These are phyloP conservation scores for Leccinellum rugosiceps DNA, from an alignment of 768 basidiomycete genomes.

Conservation along the genomic window DNA sequence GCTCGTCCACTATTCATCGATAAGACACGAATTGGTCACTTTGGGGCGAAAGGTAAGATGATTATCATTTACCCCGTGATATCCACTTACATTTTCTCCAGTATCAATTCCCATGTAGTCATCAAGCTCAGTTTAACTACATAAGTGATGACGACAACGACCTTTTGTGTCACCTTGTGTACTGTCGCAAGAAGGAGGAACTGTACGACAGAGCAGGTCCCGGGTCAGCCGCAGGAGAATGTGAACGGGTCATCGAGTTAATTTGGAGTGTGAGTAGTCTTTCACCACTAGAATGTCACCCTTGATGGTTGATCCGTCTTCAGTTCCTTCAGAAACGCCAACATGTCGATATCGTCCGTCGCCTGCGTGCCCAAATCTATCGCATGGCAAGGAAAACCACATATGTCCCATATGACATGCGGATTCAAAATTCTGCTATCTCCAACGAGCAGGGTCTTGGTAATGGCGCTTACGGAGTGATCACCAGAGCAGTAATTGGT, in stretches of 20 bases:
- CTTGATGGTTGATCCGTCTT: not conserved
- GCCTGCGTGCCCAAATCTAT: conserved; percentile 20
- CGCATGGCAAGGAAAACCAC: conserved; percentile 29
- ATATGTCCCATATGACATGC: conserved; percentile 19
- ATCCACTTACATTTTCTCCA: not conserved
- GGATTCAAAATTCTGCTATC: conserved; percentile 5
- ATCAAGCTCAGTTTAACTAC: conserved; percentile 5
- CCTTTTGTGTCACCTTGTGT: conserved; percentile 18
- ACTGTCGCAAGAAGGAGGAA: conserved; percentile 13
- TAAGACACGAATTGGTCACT: conserved; percentile 9
- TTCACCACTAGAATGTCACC: not conserved
- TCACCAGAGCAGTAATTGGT: conserved; percentile 16
- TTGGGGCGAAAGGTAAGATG: conserved; percentile 10
- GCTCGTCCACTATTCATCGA: conserved; percentile 11
- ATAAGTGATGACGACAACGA: conserved; percentile 14
- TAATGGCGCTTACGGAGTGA: conserved; percentile 19
- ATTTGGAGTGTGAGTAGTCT: conserved; percentile 17
- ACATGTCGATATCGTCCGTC: conserved; percentile 1
- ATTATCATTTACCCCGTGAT: not conserved
- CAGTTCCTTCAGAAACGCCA: conserved; percentile 13
- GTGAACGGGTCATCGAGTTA: conserved; percentile 20
- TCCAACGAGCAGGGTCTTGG: not conserved
- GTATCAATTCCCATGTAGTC: conserved; percentile 10
- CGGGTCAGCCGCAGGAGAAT: conserved; percentile 5
- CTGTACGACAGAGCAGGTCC: conserved; percentile 5